Evolutionary conservation across 306 rosid species (phyloP).

Genomic region (Hylodesmum podocarpum): DNA sequence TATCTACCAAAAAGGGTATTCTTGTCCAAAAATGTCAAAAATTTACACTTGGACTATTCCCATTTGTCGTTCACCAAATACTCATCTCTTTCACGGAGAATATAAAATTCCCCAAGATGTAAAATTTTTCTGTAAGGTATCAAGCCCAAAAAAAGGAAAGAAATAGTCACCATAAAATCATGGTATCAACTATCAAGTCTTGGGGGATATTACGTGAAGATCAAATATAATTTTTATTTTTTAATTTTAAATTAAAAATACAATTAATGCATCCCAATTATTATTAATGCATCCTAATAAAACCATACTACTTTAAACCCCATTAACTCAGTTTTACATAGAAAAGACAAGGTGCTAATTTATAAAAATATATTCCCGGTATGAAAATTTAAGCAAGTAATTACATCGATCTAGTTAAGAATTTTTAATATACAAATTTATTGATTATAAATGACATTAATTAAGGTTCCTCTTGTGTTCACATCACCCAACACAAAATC

Average conservation of each 20-base stretch:
- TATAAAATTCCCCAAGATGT: background rate
- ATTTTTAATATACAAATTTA: background rate
- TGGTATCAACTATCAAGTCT: background rate
- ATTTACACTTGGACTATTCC: background rate
- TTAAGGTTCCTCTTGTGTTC: constrained; percentile 9
- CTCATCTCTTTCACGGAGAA: background rate
- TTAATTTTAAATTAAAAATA: too few relatives aligned
- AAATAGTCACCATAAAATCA: background rate
- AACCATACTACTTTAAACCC: background rate
- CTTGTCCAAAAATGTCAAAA: background rate
- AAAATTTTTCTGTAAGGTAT: background rate
- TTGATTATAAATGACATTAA: constrained; percentile 10
- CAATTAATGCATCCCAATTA: background rate
- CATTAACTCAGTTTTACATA: background rate
- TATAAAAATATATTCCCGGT: background rate
- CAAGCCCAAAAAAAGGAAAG: background rate
- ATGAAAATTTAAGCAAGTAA: background rate
- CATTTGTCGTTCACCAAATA: background rate
- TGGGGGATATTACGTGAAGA: background rate
- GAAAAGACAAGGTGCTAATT: background rate
- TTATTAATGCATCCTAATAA: background rate
- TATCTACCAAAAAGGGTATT: background rate
- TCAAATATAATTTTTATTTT: background rate
- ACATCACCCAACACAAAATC: background rate
- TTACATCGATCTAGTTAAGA: constrained; percentile 15